phyloP scores from a whole-genome alignment of 2,329 filamentous ascomycete species.

The Clarireedia paspali region DNA sequence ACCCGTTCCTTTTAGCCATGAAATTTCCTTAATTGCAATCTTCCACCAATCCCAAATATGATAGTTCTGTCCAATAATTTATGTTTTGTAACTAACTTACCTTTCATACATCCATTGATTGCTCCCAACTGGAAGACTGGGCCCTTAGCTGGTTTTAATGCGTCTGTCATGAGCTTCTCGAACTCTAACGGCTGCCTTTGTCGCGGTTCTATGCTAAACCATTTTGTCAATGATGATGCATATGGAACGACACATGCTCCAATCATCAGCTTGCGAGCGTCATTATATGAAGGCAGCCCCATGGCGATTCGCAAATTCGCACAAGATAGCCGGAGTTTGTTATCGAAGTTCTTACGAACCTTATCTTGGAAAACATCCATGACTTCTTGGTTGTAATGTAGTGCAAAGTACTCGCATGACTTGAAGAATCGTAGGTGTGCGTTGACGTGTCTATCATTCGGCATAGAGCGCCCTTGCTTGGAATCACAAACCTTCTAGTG shows the following conservation, averaged over 20 bases:
- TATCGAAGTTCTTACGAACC: neutral
- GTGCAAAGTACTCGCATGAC: neutral
- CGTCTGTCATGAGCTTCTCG: slow-evolving; percentile 5
- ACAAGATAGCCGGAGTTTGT: neutral
- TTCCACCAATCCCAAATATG: no score
- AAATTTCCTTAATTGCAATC: no score
- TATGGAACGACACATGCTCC: neutral
- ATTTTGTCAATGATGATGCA: slow-evolving; percentile 1
- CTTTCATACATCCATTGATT: no score
- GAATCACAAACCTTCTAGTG: neutral
- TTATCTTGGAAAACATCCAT: neutral
- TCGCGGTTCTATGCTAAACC: neutral
- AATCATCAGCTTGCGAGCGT: neutral
- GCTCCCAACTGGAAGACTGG: no score
- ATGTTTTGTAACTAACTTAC: neutral
- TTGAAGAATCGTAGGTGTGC: neutral
- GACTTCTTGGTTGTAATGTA: neutral
- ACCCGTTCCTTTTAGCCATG: no score
- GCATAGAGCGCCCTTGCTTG: neutral
- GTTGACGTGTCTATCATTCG: neutral
- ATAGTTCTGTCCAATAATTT: neutral
- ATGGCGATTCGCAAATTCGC: neutral
- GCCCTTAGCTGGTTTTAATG: neutral
- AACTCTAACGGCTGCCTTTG: slow-evolving; percentile 1
- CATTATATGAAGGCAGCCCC: neutral